Base-by-base conservation (phyloP, 345 rosid species). In the Citrus maxima region DNA sequence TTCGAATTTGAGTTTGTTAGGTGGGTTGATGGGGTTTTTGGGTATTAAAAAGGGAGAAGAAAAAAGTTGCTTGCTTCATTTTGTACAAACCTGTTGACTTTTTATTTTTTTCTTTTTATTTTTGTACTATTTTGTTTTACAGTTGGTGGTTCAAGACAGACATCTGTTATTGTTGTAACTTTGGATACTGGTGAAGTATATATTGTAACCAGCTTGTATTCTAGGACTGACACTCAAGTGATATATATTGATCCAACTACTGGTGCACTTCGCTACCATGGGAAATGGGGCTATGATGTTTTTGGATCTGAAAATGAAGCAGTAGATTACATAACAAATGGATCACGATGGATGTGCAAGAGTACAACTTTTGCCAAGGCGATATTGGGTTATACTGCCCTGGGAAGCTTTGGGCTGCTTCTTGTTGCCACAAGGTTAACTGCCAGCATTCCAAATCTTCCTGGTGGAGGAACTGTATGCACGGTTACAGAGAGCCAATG, bases 381-480 rank as follows among this genome's bases (percentile, higher is more conserved):
- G 3, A 88, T 95, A 79, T 82, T 95, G 46, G 99, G 99, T 55
- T 95, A 93, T 79, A 94, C 97, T 68, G 90, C 92, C 65, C 79
- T 95, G 86, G 97, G 99, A 80, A 86, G 95, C 74, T 85, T 78
- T 54, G 93, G 95, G 35, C 76, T 91, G 89, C 99, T 95, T 84
- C 89, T 95, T 35, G 89, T 95, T 56, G 99, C 99, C 22, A 94
- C 96, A 12, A 90, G 85, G 90, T 80, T 93, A 77, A 79, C 84
- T 84, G 84, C 93, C 34, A 91, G 90, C 80, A 86, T 95, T 79
- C 95, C 89, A 10, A 79, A 87, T 80, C 82, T 95, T 80, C 99
- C 99, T 78, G 99, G 98, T 49, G 99, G 99, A 35, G 98, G 97
- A 72, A 90, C 94, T 80, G 88, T 96, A 19, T 91, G 87, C 81